A percentile compares a stretch with the other conserved stretches of the same genome.
phyloP scores from a whole-genome alignment of 441 rosid genomes.

The Adansonia rubrostipa region DNA sequence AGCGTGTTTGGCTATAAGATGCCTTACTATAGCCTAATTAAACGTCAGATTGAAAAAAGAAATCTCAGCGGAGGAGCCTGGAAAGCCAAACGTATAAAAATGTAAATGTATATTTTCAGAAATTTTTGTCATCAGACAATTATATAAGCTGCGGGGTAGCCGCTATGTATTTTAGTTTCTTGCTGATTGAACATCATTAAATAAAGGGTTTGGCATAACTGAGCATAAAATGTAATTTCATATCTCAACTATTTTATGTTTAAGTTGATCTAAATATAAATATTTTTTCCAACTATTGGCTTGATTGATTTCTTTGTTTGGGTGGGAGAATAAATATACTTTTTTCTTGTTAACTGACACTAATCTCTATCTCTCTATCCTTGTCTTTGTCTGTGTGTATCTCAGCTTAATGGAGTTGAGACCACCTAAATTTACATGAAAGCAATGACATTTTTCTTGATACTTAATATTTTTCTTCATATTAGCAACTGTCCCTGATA shows the following conservation, averaged over 20 bases:
- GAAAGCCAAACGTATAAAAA: background rate
- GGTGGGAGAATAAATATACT: background rate
- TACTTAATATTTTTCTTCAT: slow-evolving; percentile 46
- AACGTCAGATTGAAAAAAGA: background rate
- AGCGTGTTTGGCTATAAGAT: slow-evolving; percentile 2
- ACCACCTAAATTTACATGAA: background rate
- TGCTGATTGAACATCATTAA: slow-evolving; percentile 3
- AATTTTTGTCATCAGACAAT: background rate
- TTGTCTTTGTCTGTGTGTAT: background rate
- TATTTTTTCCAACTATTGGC: background rate
- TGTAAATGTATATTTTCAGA: background rate
- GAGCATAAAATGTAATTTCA: slow-evolving; percentile 15
- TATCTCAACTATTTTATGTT: slow-evolving; percentile 4
- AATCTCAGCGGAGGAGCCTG: background rate
- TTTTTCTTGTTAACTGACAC: slow-evolving; percentile 1
- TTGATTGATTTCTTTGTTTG: background rate
- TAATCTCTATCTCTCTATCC: background rate
- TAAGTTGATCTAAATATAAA: background rate
- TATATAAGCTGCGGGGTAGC: background rate
- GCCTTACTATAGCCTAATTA: background rate
- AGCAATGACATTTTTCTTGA: background rate
- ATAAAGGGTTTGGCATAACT: background rate
- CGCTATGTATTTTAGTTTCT: slow-evolving; percentile 3
- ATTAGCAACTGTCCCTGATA: slow-evolving; percentile 61
- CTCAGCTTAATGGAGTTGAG: background rate